Evolutionary conservation across 345 rosid genomes (phyloP), one percentile per base, ranked within the genome.

Genomic region (Lumnitzera racemosa): DNA sequence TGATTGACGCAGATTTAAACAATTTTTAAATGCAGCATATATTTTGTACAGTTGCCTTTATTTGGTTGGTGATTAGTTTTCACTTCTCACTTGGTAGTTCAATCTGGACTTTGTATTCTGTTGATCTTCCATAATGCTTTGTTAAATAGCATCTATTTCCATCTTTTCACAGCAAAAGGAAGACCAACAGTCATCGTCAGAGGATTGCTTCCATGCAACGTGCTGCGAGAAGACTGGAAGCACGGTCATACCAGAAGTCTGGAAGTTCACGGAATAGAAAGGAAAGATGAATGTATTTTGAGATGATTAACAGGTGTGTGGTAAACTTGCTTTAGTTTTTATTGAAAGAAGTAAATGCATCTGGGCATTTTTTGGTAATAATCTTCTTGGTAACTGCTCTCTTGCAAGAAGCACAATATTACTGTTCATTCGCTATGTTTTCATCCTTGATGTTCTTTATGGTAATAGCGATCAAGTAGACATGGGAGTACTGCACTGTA

Each of bases 121-220:
- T 46, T 14, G 49, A 49, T 47, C 17, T 46, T 23, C 55, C 17
- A 25, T 16, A 15, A 46, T 17, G 11, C 10, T 31, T 12, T 47
- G 11, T 46, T 24, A 4, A 43, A 47, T 29, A 49, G 25, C 13
- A 41, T 12, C 23, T 41, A 51, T 2, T 20, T 53, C 20, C 29
- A 59, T 25, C 50, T 46, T 12, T 8, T 53, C 76, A 70, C 76
- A 81, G 89, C 79, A 83, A 78, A 76, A 76, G 87, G 49, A 81
- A 74, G 78, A 80, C 82, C 59, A 61, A 68, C 51, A 73, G 59
- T 46, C 86, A 72, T 51, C 81, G 78, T 67, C 75, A 79, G 66
- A 86, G 63, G 70, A 79, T 67, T 51, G 86, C 79, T 50, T 82
- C 84, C 23, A 72, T 81, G 64, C 81, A 81, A 72, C 84, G 83